phyloP scores from a whole-genome alignment of 2,329 filamentous ascomycete genomes.

The Colletotrichum godetiae region DNA sequence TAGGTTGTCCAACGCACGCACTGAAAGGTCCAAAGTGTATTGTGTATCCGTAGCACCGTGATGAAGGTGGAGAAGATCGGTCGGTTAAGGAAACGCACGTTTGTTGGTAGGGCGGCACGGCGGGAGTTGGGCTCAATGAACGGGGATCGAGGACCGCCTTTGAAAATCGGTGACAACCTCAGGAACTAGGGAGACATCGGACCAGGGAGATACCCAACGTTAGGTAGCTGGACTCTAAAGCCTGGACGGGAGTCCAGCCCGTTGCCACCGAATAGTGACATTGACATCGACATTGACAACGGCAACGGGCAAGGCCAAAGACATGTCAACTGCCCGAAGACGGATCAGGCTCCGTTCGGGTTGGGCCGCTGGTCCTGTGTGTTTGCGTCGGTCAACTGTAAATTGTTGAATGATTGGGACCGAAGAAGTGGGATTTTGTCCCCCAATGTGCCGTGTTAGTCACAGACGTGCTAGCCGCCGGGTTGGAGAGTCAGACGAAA shows the following conservation, averaged over 20 bases:
- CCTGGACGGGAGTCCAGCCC: neutral
- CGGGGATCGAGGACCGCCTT: constrained; percentile 14
- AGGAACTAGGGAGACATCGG: neutral
- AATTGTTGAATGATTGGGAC: constrained; percentile 23
- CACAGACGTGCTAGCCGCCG: neutral
- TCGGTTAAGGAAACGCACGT: neutral
- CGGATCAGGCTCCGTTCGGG: neutral
- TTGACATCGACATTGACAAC: neutral
- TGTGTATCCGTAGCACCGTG: neutral
- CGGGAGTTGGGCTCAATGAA: constrained; percentile 4
- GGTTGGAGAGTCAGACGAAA: neutral
- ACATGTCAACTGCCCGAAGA: constrained; percentile 5
- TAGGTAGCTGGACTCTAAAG: neutral
- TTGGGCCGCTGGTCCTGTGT: constrained; percentile 11
- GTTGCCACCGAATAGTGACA: neutral
- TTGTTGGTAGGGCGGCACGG: neutral
- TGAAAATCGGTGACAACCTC: neutral
- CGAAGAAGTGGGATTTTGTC: neutral
- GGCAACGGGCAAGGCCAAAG: neutral
- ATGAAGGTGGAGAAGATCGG: neutral
- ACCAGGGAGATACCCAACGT: neutral
- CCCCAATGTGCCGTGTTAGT: constrained; percentile 3
- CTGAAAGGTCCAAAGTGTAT: neutral
- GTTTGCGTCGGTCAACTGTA: constrained; percentile 3
- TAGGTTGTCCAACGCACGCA: neutral